Percentiles rank a stretch among this genome's conserved stretches.
Evolutionary conservation across 116 monocot species (phyloP).

Genomic region (Trichopus zeylanicus): DNA sequence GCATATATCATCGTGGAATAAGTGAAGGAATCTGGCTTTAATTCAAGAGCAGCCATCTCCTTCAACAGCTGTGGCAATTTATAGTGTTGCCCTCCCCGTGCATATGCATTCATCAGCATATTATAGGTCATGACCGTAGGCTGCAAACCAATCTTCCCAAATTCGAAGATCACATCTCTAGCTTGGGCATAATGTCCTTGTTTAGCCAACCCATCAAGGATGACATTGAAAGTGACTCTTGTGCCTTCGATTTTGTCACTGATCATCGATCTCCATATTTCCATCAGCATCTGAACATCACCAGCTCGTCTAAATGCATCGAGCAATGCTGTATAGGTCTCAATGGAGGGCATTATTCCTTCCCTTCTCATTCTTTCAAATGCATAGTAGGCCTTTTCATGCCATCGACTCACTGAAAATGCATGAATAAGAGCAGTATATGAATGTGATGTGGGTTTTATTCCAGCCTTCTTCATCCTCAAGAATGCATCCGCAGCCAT

Average conservation of each 20-base stretch:
- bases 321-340: conserved; percentile 81
- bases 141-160: conserved; percentile 48
- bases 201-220: conserved; percentile 87
- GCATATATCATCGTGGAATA: conserved; percentile 92
- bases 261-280: conserved; percentile 89
- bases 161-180: conserved; percentile 82
- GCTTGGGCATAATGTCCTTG: conserved; percentile 88
- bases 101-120: conserved; percentile 98
- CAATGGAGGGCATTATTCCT: conserved; percentile 62
- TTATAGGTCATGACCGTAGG: conserved; percentile 93
- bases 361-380: conserved; percentile 72
- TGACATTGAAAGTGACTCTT: conserved; percentile 69
- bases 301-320: conserved; percentile 72
- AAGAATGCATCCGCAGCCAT: conserved; percentile 86
- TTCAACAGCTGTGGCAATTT: conserved; percentile 79
- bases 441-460: conserved; percentile 80
- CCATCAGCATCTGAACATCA: conserved; percentile 52
- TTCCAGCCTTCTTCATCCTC: conserved; percentile 78
- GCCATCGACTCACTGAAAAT: conserved; percentile 76
- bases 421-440: conserved; percentile 92
- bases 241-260: conserved; percentile 70
- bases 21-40: conserved; percentile 86
- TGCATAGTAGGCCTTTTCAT: conserved; percentile 65
- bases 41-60: conserved; percentile 63
- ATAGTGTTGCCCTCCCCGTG: conserved; percentile 79